phyloP scores from a whole-genome alignment of 345 rosid genomes.

The Acer negundo region DNA sequence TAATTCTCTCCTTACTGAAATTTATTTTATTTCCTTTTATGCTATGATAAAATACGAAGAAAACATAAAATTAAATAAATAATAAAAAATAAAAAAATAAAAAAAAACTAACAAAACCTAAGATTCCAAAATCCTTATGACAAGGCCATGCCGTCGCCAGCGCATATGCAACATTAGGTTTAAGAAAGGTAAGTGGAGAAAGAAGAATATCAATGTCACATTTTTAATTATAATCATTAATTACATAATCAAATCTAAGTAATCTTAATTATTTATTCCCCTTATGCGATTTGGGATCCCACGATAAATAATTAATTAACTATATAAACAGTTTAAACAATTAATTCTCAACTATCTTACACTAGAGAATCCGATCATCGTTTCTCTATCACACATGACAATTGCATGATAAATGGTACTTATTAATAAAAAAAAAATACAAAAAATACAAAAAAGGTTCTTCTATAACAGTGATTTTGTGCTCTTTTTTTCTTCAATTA shows the following conservation, averaged over 20 bases:
- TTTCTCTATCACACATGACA: conserved; percentile 10
- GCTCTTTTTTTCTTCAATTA: neutral
- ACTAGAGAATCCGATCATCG: neutral
- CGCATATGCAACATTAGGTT: conserved; percentile 15
- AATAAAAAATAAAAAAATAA: no score
- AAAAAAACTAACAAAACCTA: no score
- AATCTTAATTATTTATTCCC: conserved; percentile 23
- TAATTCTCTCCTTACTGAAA: no score
- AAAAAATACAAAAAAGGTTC: neutral
- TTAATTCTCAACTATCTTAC: neutral
- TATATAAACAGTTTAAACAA: neutral
- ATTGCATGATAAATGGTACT: conserved; percentile 10
- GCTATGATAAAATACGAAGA: neutral
- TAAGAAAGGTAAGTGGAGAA: conserved; percentile 3
- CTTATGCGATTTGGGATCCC: conserved; percentile 12
- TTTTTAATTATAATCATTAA: conserved; percentile 9
- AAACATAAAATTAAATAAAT: no score
- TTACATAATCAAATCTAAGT: conserved; percentile 24
- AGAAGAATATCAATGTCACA: conserved; percentile 1
- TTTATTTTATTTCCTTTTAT: neutral
- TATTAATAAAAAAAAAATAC: neutral
- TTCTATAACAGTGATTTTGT: neutral
- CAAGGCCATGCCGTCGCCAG: conserved; percentile 34
- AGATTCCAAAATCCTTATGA: conserved; percentile 7
- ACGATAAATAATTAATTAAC: neutral